phyloP scores from a whole-genome alignment of 2,329 filamentous ascomycete genomes.

The Phialophora expanda region DNA sequence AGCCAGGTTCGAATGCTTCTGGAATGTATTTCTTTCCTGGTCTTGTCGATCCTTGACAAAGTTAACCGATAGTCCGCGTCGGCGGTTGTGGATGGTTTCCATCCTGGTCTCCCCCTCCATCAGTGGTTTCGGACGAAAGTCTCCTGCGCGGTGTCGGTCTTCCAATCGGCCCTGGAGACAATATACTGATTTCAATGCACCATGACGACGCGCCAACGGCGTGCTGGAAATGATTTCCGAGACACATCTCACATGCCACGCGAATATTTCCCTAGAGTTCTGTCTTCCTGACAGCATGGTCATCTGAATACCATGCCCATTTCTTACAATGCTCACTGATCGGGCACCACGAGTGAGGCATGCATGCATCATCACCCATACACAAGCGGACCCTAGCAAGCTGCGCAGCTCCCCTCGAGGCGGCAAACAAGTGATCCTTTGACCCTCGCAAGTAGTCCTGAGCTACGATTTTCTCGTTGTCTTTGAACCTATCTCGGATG shows the following conservation, averaged over 20 bases:
- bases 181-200: no score
- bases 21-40: neutral
- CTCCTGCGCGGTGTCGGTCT: neutral
- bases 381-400: constrained; percentile 15
- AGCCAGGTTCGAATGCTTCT: constrained; percentile 16
- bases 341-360: constrained; percentile 16
- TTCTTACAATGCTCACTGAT: constrained; percentile 18
- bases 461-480: constrained; percentile 20
- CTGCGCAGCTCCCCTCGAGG: constrained; percentile 14
- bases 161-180: neutral
- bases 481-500: constrained; percentile 18
- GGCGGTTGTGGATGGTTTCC: neutral
- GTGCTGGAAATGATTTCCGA: no score
- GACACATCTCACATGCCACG: constrained; percentile 8
- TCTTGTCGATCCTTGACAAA: neutral
- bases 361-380: constrained; percentile 8
- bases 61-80: neutral
- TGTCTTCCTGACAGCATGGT: constrained; percentile 6
- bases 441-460: constrained; percentile 15
- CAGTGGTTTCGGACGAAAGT: neutral
- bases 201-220: no score
- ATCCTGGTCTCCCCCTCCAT: neutral
- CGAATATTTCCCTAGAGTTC: constrained; percentile 13
- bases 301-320: constrained; percentile 11
- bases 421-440: constrained; percentile 19